Evolutionary conservation across 139 green algal genomes (phyloP).

Genomic region (Auxenochlorella protothecoides): DNA sequence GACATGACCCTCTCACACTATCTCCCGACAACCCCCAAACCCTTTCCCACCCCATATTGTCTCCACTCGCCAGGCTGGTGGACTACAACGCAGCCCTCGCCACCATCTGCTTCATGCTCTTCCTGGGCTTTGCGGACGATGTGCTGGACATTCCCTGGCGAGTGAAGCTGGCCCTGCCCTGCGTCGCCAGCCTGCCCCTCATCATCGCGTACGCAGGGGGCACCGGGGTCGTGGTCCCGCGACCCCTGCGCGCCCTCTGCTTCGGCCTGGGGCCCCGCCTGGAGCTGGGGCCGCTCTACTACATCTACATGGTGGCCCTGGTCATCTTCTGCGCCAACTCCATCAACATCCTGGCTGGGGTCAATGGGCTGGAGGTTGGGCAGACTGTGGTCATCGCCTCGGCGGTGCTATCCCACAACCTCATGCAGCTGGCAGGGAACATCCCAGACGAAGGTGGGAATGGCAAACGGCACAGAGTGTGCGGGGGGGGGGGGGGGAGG

Average conservation of each 20-base stretch:
- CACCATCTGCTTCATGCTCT: constrained; percentile 95
- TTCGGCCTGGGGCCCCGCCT: constrained; percentile 36
- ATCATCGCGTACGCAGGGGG: constrained; percentile 81
- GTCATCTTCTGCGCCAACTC: constrained; percentile 96
- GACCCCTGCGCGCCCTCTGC: constrained; percentile 43
- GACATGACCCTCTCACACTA: no score
- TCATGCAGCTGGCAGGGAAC: constrained; percentile 31
- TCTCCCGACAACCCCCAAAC: no score
- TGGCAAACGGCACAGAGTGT: no score
- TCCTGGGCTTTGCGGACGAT: constrained; percentile 97
- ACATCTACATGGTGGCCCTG: constrained; percentile 88
- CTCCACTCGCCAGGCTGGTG: constrained; percentile 57
- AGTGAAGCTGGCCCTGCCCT: constrained; percentile 87
- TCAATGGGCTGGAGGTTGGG: constrained; percentile 93
- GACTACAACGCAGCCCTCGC: constrained; percentile 97
- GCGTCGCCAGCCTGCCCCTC: constrained; percentile 80
- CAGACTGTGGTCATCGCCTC: constrained; percentile 88
- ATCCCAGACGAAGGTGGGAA: no score
- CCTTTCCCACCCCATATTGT: neutral
- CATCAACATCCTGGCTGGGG: constrained; percentile 97
- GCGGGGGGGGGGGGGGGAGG: no score
- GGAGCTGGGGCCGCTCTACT: constrained; percentile 81
- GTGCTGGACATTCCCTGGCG: constrained; percentile 97
- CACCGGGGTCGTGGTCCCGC: constrained; percentile 68
- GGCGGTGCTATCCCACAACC: constrained; percentile 76